Conservation (phyloP, 805 yeast genomes). For the Wickerhamomyces xylosicus region DNA sequence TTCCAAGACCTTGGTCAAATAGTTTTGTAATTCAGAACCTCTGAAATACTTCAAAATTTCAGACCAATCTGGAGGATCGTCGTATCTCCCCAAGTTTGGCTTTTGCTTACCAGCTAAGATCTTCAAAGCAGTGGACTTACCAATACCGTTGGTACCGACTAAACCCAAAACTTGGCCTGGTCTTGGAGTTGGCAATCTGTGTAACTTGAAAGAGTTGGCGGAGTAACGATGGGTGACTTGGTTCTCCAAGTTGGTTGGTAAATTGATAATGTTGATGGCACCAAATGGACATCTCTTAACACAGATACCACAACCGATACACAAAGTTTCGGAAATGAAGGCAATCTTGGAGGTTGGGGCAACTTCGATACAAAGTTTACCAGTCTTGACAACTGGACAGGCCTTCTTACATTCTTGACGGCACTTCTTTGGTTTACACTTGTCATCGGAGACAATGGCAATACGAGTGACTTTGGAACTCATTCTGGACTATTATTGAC, state of each 20-base stretch:
- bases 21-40: constrained; percentile 96
- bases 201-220: constrained; percentile 95
- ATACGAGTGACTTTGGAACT: constrained; percentile 58
- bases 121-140: constrained; percentile 94
- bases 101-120: constrained; percentile 95
- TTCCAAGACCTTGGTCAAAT: constrained; percentile 87
- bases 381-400: constrained; percentile 97
- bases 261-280: constrained; percentile 89
- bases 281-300: constrained; percentile 98
- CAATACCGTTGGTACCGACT: constrained; percentile 99
- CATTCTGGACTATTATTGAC: constrained; percentile 14
- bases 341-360: constrained; percentile 86
- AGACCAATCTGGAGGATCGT: constrained; percentile 96
- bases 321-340: constrained; percentile 83
- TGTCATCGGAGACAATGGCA: constrained; percentile 90
- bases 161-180: constrained; percentile 98
- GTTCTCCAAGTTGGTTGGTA: constrained; percentile 88
- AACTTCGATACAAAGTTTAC: constrained; percentile 95
- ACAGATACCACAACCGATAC: constrained; percentile 99
- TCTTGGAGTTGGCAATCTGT: constrained; percentile 95
- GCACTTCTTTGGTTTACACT: constrained; percentile 96
- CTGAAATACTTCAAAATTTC: constrained; percentile 86
- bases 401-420: constrained; percentile 96
- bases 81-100: constrained; percentile 91
- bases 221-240: constrained; percentile 96